Conservation (phyloP, 2,329 filamentous ascomycete species). For the Lizonia empirigonia region DNA sequence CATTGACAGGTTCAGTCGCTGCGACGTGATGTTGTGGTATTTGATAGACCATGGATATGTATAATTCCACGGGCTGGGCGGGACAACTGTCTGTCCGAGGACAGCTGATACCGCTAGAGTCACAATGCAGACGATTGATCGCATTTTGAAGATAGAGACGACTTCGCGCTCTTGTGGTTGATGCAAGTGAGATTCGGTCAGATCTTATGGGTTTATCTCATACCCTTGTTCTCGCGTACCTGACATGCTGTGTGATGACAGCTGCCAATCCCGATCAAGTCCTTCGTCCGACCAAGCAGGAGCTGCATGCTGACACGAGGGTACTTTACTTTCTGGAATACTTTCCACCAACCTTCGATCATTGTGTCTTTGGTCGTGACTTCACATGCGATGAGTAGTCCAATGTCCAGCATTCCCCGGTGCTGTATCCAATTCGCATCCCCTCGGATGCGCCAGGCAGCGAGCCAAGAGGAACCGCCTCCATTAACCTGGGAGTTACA, state of each 20-base stretch:
- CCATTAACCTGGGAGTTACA: too few relatives aligned
- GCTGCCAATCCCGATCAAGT: conserved; percentile 14
- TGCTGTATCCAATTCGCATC: too few relatives aligned
- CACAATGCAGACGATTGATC: not conserved
- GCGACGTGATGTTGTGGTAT: conserved; percentile 56
- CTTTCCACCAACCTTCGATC: not conserved
- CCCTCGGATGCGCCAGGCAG: too few relatives aligned
- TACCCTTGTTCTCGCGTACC: conserved; percentile 21
- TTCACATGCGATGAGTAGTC: not conserved
- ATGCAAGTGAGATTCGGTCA: not conserved
- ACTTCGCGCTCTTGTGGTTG: too few relatives aligned
- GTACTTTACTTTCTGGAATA: not conserved
- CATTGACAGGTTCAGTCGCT: conserved; percentile 58
- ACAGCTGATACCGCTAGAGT: conserved; percentile 14
- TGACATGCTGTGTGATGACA: conserved; percentile 16
- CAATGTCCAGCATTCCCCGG: not conserved
- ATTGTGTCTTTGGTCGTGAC: not conserved
- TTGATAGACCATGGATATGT: conserved; percentile 59
- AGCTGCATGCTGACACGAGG: not conserved
- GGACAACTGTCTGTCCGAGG: conserved; percentile 12
- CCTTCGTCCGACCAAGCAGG: not conserved
- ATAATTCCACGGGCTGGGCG: conserved; percentile 39
- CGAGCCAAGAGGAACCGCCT: too few relatives aligned
- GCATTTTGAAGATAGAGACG: conserved; percentile 11
- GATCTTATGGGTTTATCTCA: conserved; percentile 5